Evolutionary conservation across 129 eudicot genomes (phyloP).

Genomic region (Centrapalus pauciflorus): DNA sequence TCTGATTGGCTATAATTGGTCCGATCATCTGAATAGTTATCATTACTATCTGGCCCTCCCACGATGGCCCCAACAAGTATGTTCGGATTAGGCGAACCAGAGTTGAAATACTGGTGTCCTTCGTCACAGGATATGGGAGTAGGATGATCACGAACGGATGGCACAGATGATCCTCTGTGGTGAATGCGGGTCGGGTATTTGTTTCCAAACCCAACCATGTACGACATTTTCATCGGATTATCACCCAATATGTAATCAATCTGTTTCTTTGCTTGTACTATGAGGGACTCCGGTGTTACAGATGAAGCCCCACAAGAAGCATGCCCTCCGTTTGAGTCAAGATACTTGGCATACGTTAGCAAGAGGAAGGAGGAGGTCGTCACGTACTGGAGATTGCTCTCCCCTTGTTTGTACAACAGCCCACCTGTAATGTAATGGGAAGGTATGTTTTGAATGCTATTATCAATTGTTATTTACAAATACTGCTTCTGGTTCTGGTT

Average conservation of each 20-base stretch:
- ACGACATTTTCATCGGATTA: conserved; percentile 73
- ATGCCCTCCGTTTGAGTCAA: conserved; percentile 35
- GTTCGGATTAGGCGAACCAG: conserved; percentile 64
- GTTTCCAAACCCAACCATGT: conserved; percentile 86
- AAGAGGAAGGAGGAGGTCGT: conserved; percentile 73
- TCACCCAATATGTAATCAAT: conserved; percentile 79
- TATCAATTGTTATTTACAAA: no score
- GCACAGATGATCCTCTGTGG: conserved; percentile 85
- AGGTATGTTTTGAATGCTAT: no score
- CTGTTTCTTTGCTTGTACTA: conserved; percentile 64
- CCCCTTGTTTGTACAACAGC: conserved; percentile 57
- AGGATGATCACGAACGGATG: conserved; percentile 60
- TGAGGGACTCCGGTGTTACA: conserved; percentile 48
- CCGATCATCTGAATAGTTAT: conserved; percentile 64
- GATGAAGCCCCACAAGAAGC: conserved; percentile 51
- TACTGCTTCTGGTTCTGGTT: no score
- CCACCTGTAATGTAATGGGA: conserved; percentile 54
- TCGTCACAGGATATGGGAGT: conserved; percentile 53
- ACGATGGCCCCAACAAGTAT: conserved; percentile 71
- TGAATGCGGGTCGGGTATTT: conserved; percentile 65
- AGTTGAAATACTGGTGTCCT: conserved; percentile 55
- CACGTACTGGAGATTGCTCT: conserved; percentile 87
- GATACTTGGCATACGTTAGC: conserved; percentile 73
- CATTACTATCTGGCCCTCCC: conserved; percentile 78
- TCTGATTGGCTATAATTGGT: conserved; percentile 75